These are phyloP conservation scores for Clavispora santaluciae DNA, from an alignment of 805 yeast species.

Conservation along the genomic window DNA sequence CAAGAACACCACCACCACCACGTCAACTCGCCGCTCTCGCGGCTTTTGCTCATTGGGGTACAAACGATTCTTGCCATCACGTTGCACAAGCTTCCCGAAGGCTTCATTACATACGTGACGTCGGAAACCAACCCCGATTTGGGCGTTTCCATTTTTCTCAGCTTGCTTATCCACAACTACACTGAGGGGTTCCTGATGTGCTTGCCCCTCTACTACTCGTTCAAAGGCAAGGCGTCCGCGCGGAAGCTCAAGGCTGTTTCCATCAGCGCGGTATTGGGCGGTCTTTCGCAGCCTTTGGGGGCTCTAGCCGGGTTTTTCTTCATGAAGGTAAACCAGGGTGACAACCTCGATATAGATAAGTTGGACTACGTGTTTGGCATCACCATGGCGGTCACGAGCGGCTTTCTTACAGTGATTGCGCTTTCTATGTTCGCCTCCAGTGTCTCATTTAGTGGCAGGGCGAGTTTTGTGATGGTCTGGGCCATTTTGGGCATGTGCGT, in stretches of 20 bases:
- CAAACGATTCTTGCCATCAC: slow-evolving; percentile 88
- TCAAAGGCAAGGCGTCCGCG: slow-evolving; percentile 34
- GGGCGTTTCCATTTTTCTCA: slow-evolving; percentile 77
- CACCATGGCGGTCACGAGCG: slow-evolving; percentile 70
- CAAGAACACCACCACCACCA: slow-evolving; percentile 69
- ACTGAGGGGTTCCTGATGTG: slow-evolving; percentile 95
- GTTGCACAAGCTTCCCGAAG: slow-evolving; percentile 92
- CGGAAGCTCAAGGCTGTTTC: slow-evolving; percentile 53
- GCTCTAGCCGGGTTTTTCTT: slow-evolving; percentile 66
- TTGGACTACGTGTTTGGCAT: slow-evolving; percentile 49
- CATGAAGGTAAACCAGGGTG: slow-evolving; percentile 26
- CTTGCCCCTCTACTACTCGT: slow-evolving; percentile 77
- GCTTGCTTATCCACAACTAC: slow-evolving; percentile 83
- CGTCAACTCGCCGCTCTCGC: slow-evolving; percentile 68
- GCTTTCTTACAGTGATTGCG: slow-evolving; percentile 77
- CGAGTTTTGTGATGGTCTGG: slow-evolving; percentile 55
- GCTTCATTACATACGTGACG: slow-evolving; percentile 82
- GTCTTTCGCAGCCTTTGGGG: slow-evolving; percentile 84
- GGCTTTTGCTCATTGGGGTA: slow-evolving; percentile 79
- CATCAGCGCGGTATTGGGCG: slow-evolving; percentile 69
- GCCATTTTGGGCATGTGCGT: slow-evolving; percentile 53
- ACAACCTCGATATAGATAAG: slow-evolving; percentile 23
- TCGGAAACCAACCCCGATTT: slow-evolving; percentile 56
- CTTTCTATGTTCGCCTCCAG: slow-evolving; percentile 85
- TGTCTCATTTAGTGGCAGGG: slow-evolving; percentile 62